A percentile compares a stretch with the other conserved stretches of the same genome.
Evolutionary conservation across 1,284 basidiomycete species (phyloP).

Genomic region (Sparassis latifolia): DNA sequence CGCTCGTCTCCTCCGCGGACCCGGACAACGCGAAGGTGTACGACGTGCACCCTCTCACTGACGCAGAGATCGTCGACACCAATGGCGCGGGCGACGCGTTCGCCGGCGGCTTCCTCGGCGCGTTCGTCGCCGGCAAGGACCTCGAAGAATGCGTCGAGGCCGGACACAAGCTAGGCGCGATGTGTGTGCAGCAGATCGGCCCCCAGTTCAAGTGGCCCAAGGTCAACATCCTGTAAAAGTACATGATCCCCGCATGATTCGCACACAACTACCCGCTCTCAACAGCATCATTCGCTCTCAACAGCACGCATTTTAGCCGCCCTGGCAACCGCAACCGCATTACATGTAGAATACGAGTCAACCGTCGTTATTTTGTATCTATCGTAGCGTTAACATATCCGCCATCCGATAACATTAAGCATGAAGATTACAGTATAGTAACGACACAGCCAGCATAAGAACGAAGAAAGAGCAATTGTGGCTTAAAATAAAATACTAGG

Average conservation of each 20-base stretch:
- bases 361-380: constrained; percentile 21
- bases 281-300: constrained; percentile 28
- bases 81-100: constrained; percentile 99
- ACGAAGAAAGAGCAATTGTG: background rate
- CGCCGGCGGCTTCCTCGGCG: constrained; percentile 95
- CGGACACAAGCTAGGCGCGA: constrained; percentile 86
- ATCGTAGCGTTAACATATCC: constrained; percentile 2
- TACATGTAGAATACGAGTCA: constrained; percentile 23
- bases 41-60: constrained; percentile 57
- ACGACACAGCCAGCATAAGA: background rate
- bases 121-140: constrained; percentile 74
- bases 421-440: background rate
- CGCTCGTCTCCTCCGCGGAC: constrained; percentile 65
- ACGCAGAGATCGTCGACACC: constrained; percentile 87
- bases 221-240: constrained; percentile 49
- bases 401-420: background rate
- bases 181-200: constrained; percentile 85
- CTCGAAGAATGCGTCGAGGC: constrained; percentile 77
- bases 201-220: constrained; percentile 79
- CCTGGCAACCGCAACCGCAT: no score
- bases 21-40: constrained; percentile 50
- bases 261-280: constrained; percentile 29
- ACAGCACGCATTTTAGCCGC: constrained; percentile 10
- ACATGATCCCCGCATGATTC: constrained; percentile 3
- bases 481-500: background rate